A percentile compares a stretch with the other conserved stretches of the same genome.
phyloP scores from a whole-genome alignment of 768 basidiomycete genomes.

The Russula sp. region DNA sequence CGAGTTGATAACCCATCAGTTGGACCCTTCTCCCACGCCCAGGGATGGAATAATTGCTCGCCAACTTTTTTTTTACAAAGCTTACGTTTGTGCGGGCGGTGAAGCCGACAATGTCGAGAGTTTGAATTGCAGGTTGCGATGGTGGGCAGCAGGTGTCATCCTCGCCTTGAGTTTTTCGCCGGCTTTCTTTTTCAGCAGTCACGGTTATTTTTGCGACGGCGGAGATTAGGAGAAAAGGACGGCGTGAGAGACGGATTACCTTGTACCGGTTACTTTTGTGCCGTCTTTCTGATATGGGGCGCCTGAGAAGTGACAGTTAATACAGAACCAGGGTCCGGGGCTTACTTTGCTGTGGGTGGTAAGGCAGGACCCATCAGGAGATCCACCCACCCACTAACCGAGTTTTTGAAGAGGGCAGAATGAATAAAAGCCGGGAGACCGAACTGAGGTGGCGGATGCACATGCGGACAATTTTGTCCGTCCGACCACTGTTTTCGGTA shows the following conservation, averaged over 20 bases:
- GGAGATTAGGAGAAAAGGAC: not conserved
- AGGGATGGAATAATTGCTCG: not conserved
- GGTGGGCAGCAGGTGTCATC: not conserved
- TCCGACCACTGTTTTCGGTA: conserved; percentile 5
- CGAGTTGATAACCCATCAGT: not conserved
- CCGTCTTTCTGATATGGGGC: not conserved
- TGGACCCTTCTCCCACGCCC: not conserved
- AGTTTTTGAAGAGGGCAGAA: not conserved
- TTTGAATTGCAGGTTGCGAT: not conserved
- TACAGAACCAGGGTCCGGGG: not conserved
- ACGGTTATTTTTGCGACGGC: not conserved
- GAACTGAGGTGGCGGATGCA: not conserved
- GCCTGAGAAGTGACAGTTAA: not conserved
- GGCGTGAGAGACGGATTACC: not conserved
- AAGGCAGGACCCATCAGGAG: not conserved
- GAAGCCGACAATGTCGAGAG: not conserved
- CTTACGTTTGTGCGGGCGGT: not conserved
- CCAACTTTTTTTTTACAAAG: not conserved
- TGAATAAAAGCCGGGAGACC: conserved; percentile 13
- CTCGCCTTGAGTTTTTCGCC: no score
- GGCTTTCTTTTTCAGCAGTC: not conserved
- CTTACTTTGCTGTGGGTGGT: not conserved
- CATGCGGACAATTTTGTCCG: not conserved
- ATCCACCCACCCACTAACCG: not conserved
- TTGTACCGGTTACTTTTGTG: not conserved